Evolutionary conservation across 805 yeast genomes (phyloP), one percentile per base, ranked within the genome.

Genomic region (Hanseniaspora osmophila): DNA sequence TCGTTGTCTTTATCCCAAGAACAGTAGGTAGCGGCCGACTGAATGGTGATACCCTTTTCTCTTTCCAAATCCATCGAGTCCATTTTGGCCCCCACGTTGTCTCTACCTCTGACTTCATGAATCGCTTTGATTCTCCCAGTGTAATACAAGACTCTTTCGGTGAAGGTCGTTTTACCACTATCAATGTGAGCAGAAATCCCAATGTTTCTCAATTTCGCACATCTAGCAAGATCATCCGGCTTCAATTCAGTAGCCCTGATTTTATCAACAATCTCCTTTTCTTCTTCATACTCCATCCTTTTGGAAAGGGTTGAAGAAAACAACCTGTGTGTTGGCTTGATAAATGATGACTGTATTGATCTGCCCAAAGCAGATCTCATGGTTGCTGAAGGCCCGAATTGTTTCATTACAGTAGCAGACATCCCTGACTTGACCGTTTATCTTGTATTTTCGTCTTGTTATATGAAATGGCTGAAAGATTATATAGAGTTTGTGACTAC

Each of bases 171-270:
- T 60, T 92, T 92, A 49, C 98, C 98, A 3, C 96, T 86, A 63
- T 92, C 98, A 57, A 92, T 92, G 64, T 92, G 98, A 10, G 98
- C 98, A 13, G 96, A 85, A 47, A 92, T 86, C 64, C 98, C 98
- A 53, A 92, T 92, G 62, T 92, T 92, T 65, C 99, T 76, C 75
- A 88, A 73, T 44, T 72, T 68, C 6, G 65, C 55, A 16, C 84
- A 67, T 30, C 78, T 68, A 10, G 60, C 53, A 6, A 67, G 46
- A 57, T 84, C 94, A 29, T 60, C 63, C 18, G 69, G 75, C 2
- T 75, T 65, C 48, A 84, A 62, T 3, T 59, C 52, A 7, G 56
- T 57, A 49, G 71, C 67, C 16, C 38, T 35, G 51, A 82, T 69
- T 52, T 73, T 72, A 60, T 81, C 87, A 45, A 84, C 68, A 38